Percentiles rank a stretch among this genome's conserved stretches.
These are phyloP conservation scores for Botrytis squamosa DNA, from an alignment of 2,329 filamentous ascomycete genomes.

Conservation along the genomic window DNA sequence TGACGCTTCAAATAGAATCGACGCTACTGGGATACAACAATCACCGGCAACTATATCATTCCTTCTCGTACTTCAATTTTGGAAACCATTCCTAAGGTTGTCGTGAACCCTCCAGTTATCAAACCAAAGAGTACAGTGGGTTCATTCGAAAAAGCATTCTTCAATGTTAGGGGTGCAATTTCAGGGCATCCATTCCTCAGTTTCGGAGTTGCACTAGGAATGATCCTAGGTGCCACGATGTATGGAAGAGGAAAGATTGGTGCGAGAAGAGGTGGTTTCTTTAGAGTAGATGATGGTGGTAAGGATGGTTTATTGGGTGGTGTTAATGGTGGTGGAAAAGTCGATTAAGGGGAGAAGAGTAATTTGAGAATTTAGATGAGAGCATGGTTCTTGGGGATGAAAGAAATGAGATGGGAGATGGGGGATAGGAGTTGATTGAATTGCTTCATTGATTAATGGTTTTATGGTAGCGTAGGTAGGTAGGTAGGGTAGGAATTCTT, in stretches of 20 bases:
- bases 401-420: neutral
- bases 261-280: constrained; percentile 55
- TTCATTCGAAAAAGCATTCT: constrained; percentile 68
- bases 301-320: constrained; percentile 67
- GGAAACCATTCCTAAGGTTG: constrained; percentile 48
- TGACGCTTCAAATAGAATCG: constrained; percentile 62
- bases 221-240: constrained; percentile 52
- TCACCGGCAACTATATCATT: constrained; percentile 85
- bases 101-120: constrained; percentile 59
- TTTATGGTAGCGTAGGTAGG: constrained; percentile 23
- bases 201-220: constrained; percentile 55
- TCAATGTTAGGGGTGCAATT: constrained; percentile 59
- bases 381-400: constrained; percentile 9
- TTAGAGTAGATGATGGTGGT: constrained; percentile 53
- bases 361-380: neutral
- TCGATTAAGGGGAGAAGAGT: constrained; percentile 43
- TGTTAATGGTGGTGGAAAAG: constrained; percentile 49
- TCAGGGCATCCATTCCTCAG: constrained; percentile 59
- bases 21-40: constrained; percentile 90
- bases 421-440: neutral
- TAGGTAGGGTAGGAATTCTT: constrained; percentile 21
- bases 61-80: constrained; percentile 61
- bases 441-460: constrained; percentile 17
- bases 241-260: constrained; percentile 56
- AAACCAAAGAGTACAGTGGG: constrained; percentile 75